A percentile compares a stretch with the other conserved stretches of the same genome.
Evolutionary conservation across 768 basidiomycete species (phyloP).

Genomic region (Lentinula raphanica): DNA sequence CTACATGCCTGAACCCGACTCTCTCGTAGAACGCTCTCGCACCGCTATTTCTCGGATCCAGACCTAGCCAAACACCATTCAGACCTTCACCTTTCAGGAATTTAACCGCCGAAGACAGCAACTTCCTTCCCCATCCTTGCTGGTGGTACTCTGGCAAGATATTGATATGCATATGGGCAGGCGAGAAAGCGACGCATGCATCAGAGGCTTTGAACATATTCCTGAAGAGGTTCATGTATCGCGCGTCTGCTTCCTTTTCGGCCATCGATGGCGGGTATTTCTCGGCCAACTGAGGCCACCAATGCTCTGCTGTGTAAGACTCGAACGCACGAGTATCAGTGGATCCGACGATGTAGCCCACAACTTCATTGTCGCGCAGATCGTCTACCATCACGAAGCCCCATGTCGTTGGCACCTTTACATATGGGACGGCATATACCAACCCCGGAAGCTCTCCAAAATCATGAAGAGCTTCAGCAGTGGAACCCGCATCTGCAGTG

Average conservation of each 20-base stretch:
- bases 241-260: slow-evolving; percentile 38
- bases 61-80: slow-evolving; percentile 60
- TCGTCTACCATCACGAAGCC: slow-evolving; percentile 68
- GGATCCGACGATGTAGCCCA: slow-evolving; percentile 70
- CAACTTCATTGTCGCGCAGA: slow-evolving; percentile 35
- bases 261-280: slow-evolving; percentile 41
- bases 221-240: slow-evolving; percentile 35
- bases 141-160: slow-evolving; percentile 62
- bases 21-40: slow-evolving; percentile 59
- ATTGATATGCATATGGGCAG: slow-evolving; percentile 74
- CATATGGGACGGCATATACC: slow-evolving; percentile 72
- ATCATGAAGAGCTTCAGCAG: slow-evolving; percentile 58
- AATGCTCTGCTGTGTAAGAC: slow-evolving; percentile 43
- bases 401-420: slow-evolving; percentile 61
- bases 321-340: slow-evolving; percentile 66
- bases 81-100: slow-evolving; percentile 43
- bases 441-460: slow-evolving; percentile 63
- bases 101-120: slow-evolving; percentile 51
- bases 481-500: slow-evolving; percentile 66
- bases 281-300: slow-evolving; percentile 61
- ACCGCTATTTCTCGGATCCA: slow-evolving; percentile 57
- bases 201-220: slow-evolving; percentile 42
- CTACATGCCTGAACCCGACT: slow-evolving; percentile 56
- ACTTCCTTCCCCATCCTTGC: slow-evolving; percentile 64
- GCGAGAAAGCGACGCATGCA: slow-evolving; percentile 56